Conservation (phyloP, 2,329 filamentous ascomycete species). For the Botryotinia convoluta region DNA sequence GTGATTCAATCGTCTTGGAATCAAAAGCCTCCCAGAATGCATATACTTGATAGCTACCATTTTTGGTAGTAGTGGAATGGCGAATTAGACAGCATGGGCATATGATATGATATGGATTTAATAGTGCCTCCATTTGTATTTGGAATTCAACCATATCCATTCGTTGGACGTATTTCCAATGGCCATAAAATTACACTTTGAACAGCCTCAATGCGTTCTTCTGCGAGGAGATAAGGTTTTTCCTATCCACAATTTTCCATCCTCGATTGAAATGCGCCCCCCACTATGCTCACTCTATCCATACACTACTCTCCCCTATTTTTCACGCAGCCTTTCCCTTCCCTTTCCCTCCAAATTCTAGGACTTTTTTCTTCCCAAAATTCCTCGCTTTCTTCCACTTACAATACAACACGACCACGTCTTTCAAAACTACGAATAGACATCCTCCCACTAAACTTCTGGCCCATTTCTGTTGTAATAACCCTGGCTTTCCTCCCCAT, state of each 20-base stretch:
- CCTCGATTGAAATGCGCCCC: neutral
- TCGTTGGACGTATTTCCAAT: neutral
- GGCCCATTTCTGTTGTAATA: constrained; percentile 84
- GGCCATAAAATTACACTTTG: neutral
- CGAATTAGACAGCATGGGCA: neutral
- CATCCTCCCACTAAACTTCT: constrained; percentile 86
- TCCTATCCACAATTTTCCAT: neutral
- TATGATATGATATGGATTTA: neutral
- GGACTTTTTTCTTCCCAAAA: constrained; percentile 51
- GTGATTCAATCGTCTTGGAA: neutral
- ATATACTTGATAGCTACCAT: no score
- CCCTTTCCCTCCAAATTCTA: constrained; percentile 31
- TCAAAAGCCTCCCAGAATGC: no score
- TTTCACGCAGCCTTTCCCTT: neutral
- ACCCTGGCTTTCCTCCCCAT: constrained; percentile 29
- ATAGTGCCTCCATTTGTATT: neutral
- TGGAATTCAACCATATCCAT: neutral
- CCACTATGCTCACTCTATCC: neutral
- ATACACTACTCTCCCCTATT: neutral
- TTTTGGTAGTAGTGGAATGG: neutral
- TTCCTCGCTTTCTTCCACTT: constrained; percentile 61
- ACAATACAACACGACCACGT: constrained; percentile 58
- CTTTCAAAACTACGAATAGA: constrained; percentile 81
- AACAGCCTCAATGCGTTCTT: neutral
- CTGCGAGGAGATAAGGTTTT: neutral